Evolutionary conservation across 2,329 filamentous ascomycete species (phyloP).

Genomic region (Aspergillus costaricaensis): DNA sequence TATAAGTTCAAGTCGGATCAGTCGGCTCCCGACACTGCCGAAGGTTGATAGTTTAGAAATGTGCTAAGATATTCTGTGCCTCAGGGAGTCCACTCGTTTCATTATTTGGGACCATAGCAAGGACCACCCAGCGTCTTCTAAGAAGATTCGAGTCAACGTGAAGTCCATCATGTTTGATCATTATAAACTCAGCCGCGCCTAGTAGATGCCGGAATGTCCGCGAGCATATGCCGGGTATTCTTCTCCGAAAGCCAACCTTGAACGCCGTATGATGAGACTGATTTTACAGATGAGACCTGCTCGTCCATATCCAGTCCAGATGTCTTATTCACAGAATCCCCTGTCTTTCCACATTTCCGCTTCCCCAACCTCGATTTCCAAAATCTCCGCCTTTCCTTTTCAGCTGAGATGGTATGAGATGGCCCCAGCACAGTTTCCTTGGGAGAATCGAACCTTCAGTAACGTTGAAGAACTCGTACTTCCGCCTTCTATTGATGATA

Average conservation of each 20-base stretch:
- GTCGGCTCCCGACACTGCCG: not conserved
- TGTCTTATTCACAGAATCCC: not conserved
- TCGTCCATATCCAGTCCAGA: constrained; percentile 2
- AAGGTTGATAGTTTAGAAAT: not conserved
- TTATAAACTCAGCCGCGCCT: not conserved
- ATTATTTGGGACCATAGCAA: too few relatives aligned
- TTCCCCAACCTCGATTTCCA: not conserved
- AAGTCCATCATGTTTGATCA: not conserved
- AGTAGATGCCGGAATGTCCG: not conserved
- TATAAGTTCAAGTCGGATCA: not conserved
- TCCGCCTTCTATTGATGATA: too few relatives aligned
- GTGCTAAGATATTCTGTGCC: too few relatives aligned
- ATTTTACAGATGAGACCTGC: constrained; percentile 14
- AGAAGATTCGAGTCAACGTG: too few relatives aligned
- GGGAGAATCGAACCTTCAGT: too few relatives aligned
- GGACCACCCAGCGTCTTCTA: too few relatives aligned
- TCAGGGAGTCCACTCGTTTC: too few relatives aligned
- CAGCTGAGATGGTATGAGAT: too few relatives aligned
- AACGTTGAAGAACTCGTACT: too few relatives aligned
- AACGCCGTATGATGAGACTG: constrained; percentile 5
- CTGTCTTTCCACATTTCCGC: not conserved
- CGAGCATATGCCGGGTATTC: constrained; percentile 11
- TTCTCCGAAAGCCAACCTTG: not conserved
- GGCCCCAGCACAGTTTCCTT: too few relatives aligned
- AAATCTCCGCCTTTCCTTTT: too few relatives aligned